Base-by-base conservation (phyloP, 2,329 filamentous ascomycete genomes). In the Nemania abortiva region DNA sequence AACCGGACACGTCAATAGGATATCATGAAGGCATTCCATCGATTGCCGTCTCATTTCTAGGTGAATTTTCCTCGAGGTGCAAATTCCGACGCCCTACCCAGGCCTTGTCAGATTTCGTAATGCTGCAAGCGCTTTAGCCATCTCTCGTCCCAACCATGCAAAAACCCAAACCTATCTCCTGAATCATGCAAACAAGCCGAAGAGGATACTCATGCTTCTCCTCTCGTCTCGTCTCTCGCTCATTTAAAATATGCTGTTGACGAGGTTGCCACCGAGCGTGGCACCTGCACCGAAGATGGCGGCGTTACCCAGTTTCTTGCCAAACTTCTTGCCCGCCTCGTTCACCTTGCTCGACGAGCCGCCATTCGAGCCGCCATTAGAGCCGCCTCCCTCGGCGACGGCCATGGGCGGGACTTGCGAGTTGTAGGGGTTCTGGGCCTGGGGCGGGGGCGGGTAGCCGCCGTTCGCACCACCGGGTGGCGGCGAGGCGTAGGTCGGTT, bases 241-340 rank as follows among this genome's bases (percentile, higher is more conserved):
- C 5, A 10, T 24, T 83, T 90, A 97, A 81, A 97, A 96, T 75
- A 97, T 97, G 72, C 91, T 90, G 82, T 97, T 96, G 74, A 97
- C 94, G 78, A 97, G 89, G 78, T 97, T 96, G 74, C 91, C 89
- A 78, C 95, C 95, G 72, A 97, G 91, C 1, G 93, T 96, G 57
- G 95, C 95, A 81, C 95, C 95, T 56, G 95, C 95, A 80, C 95
- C 95, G 76, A 97, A 97, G 74, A 98, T 94, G 31, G 94, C 94
- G 53, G 87, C 86, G 75, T 90, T 90, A 6, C 95, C 95, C 77
- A 95, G 81, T 86, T 98, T 98, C 89, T 97, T 97, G 74, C 95
- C 95, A 81, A 98, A 92, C 84, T 98, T 98, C 90, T 97, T 97
- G 65, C 93, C 94, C 65, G 90, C 88, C 81, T 93, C 87, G 71